These are phyloP conservation scores for Symbiodinium natans DNA, from an alignment of 73 alveolate species.

Conservation along the genomic window DNA sequence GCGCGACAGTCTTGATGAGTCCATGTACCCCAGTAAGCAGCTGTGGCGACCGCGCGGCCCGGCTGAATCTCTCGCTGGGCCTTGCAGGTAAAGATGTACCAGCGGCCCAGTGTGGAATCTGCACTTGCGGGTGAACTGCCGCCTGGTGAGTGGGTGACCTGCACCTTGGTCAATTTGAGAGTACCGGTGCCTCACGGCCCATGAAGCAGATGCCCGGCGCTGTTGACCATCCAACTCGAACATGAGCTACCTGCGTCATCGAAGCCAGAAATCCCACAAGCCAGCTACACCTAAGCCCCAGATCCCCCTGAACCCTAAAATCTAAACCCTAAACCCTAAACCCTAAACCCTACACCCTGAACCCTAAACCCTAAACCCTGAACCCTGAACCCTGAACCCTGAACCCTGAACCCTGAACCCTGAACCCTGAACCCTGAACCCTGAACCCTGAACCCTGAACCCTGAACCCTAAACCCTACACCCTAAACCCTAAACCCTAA, in stretches of 20 bases:
- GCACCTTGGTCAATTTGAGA: background rate
- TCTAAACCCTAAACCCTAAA: too few relatives aligned
- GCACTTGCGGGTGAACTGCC: constrained; percentile 27
- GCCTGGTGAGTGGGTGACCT: constrained; percentile 55
- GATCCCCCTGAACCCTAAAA: too few relatives aligned
- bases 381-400: background rate
- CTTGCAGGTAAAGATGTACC: constrained; percentile 4
- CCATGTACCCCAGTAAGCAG: background rate
- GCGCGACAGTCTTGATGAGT: too few relatives aligned
- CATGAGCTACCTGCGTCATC: background rate
- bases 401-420: too few relatives aligned
- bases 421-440: too few relatives aligned
- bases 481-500: background rate
- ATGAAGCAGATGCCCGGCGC: background rate
- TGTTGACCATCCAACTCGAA: background rate
- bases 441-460: too few relatives aligned
- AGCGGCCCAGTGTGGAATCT: background rate
- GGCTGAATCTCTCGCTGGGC: background rate
- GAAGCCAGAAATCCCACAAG: background rate
- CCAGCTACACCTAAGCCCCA: background rate
- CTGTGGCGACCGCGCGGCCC: background rate
- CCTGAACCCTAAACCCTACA: too few relatives aligned
- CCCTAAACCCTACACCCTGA: too few relatives aligned
- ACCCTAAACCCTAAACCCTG: background rate
- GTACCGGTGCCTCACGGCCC: background rate